Conservation (phyloP, 2,329 filamentous ascomycete genomes). For the Xylariaceae sp. region DNA sequence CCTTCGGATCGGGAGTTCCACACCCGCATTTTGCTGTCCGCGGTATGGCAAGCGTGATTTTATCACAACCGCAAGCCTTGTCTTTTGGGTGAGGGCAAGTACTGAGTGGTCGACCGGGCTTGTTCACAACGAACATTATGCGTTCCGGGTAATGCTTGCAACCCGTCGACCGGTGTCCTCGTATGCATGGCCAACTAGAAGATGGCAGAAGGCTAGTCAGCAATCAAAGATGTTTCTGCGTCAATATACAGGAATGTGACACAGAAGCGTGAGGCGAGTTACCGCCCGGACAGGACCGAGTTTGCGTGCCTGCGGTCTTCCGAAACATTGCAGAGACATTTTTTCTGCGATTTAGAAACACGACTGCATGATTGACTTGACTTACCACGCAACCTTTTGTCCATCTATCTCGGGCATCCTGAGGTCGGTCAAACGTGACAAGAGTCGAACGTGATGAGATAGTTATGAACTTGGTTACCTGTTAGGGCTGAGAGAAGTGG, state of each 20-base stretch:
- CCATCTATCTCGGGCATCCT: constrained; percentile 74
- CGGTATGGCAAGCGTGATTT: constrained; percentile 70
- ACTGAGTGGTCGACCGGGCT: constrained; percentile 74
- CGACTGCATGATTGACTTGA: constrained; percentile 28
- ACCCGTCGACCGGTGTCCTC: constrained; percentile 77
- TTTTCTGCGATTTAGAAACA: neutral
- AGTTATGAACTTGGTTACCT: too few species aligned
- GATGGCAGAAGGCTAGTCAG: constrained; percentile 18
- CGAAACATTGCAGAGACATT: neutral
- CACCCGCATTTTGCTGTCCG: constrained; percentile 64
- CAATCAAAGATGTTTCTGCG: constrained; percentile 16
- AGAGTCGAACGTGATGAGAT: too few species aligned
- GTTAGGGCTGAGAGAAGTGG: too few species aligned
- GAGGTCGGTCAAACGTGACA: too few species aligned
- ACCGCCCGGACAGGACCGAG: neutral
- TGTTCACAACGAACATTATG: constrained; percentile 73
- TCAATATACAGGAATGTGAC: neutral
- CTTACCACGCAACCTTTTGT: constrained; percentile 77
- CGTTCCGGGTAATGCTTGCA: constrained; percentile 73
- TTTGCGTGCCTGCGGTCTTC: too few species aligned
- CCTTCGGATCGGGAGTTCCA: too few species aligned
- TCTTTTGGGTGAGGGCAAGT: constrained; percentile 71
- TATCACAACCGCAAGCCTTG: constrained; percentile 65
- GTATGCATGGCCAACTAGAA: constrained; percentile 73
- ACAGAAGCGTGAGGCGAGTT: neutral